Evolutionary conservation across 805 yeast genomes (phyloP), one percentile per base, ranked within the genome.

Genomic region (Candida tallmaniae): DNA sequence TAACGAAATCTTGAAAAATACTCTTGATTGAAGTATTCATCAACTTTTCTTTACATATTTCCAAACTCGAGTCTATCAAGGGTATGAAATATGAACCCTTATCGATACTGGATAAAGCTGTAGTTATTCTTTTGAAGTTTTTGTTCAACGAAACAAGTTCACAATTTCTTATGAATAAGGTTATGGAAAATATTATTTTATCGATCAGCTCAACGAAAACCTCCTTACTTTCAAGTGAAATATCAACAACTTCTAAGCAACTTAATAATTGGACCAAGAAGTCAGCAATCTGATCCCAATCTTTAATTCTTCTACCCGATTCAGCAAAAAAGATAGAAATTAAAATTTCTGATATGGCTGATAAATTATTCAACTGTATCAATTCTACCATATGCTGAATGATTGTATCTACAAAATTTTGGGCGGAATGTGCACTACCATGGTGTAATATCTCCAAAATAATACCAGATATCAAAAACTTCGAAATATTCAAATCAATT

Each of bases 251-350:
- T 10, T 32, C 27, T 15, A 35, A 20, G 16, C 11, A 27, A 12
- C 29, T 35, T 23, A 37, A 20, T 3, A 23, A n/a, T 13, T 35
- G 17, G 19, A 27, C 18, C 12, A 67, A 41, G 4, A 35, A 31
- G 4, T 49, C 44, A 2, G 58, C 41, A 7, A 66, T 30, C 3
- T 45, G 39, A 3, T 38, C 34, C 90, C 90, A 83, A 41, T 67
- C 58, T 1, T 65, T 48, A 3, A 81, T 68, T 47, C 78, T 80
- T 40, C 57, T 71, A 47, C 93, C 93, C 30, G 86, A 76, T 40
- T 82, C 89, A 3, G 84, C 78, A 55, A 80, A 83, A 0, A 70
- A 52, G 32, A 82, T 50, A 0, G 80, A 54, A 0, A 70, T 52
- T 26, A 79, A 45, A 2, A 78, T 35, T 42, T 68, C 71, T 3